phyloP scores from a whole-genome alignment of 768 basidiomycete species.

The Boletus pseudopeckii region DNA sequence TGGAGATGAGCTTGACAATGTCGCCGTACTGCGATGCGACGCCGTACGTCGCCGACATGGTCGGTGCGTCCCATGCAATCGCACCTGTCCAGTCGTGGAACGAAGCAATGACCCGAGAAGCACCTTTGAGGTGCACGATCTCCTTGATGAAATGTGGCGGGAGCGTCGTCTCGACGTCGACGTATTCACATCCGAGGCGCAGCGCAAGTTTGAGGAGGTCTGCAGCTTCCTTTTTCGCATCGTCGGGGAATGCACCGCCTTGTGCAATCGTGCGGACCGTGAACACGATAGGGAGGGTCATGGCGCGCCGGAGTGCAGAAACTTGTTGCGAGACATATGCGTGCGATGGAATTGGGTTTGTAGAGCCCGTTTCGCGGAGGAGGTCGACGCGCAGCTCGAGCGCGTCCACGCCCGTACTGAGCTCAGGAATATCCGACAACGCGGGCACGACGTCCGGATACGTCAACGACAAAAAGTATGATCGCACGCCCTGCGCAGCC shows the following conservation, averaged over 20 bases:
- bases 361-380: slow-evolving; percentile 51
- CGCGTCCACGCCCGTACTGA: slow-evolving; percentile 85
- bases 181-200: slow-evolving; percentile 83
- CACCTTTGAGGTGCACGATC: slow-evolving; percentile 60
- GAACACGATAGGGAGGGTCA: slow-evolving; percentile 84
- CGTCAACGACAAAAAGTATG: slow-evolving; percentile 90
- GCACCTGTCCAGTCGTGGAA: slow-evolving; percentile 93
- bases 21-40: slow-evolving; percentile 70
- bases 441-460: slow-evolving; percentile 82
- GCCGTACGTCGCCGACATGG: slow-evolving; percentile 66
- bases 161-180: slow-evolving; percentile 86
- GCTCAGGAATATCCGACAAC: slow-evolving; percentile 61
- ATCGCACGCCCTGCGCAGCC: slow-evolving; percentile 48
- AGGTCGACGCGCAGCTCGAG: slow-evolving; percentile 94
- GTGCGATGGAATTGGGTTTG: slow-evolving; percentile 57
- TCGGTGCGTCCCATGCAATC: slow-evolving; percentile 72
- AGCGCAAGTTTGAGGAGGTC: slow-evolving; percentile 76
- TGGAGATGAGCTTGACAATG: slow-evolving; percentile 90
- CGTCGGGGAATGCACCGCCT: slow-evolving; percentile 89
- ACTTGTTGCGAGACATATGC: slow-evolving; percentile 81
- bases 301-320: slow-evolving; percentile 68
- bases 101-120: slow-evolving; percentile 82
- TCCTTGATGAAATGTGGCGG: slow-evolving; percentile 58
- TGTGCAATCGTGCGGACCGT: slow-evolving; percentile 86
- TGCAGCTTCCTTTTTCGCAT: slow-evolving; percentile 64